A percentile compares a stretch with the other conserved stretches of the same genome.
Evolutionary conservation across 176 grass and related monocot species (phyloP).

Genomic region (Musa beccarii): DNA sequence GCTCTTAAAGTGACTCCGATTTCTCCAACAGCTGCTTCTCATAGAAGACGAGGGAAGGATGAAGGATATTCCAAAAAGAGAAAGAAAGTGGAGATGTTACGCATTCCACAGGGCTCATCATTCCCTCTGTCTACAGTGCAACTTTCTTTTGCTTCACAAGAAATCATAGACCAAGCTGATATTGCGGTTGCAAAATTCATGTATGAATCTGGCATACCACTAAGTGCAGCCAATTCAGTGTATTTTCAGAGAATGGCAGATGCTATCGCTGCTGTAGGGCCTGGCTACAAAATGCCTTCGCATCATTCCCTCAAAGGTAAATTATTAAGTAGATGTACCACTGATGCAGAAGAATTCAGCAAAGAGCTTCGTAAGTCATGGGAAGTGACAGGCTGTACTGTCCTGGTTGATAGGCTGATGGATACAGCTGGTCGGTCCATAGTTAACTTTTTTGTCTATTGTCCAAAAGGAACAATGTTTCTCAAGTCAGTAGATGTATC

Average conservation of each 20-base stretch:
- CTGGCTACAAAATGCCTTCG: slow-evolving; percentile 17
- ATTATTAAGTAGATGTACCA: slow-evolving; percentile 9
- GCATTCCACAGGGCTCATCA: not conserved
- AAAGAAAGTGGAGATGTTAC: slow-evolving; percentile 7
- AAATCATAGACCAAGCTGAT: slow-evolving; percentile 21
- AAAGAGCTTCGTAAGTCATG: slow-evolving; percentile 22
- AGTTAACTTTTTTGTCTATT: slow-evolving; percentile 7
- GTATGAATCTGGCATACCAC: slow-evolving; percentile 4
- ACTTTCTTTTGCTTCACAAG: slow-evolving; percentile 14
- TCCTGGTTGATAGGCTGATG: slow-evolving; percentile 14
- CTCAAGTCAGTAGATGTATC: slow-evolving; percentile 12
- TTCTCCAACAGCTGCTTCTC: slow-evolving; percentile 7
- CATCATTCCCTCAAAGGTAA: slow-evolving; percentile 1
- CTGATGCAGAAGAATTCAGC: slow-evolving; percentile 10
- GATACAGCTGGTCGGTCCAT: slow-evolving; percentile 3
- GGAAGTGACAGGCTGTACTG: slow-evolving; percentile 15
- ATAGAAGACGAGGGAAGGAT: slow-evolving; percentile 18
- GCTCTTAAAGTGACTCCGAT: not conserved
- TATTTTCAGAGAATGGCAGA: slow-evolving; percentile 20
- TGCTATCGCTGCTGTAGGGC: slow-evolving; percentile 13
- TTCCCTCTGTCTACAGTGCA: not conserved
- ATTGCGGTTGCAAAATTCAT: slow-evolving; percentile 16
- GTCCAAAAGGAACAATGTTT: slow-evolving; percentile 17
- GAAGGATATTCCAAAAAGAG: slow-evolving; percentile 8
- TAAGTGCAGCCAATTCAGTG: slow-evolving; percentile 7